phyloP scores from a whole-genome alignment of 2,329 filamentous ascomycete species.

The Penicillium sp. region DNA sequence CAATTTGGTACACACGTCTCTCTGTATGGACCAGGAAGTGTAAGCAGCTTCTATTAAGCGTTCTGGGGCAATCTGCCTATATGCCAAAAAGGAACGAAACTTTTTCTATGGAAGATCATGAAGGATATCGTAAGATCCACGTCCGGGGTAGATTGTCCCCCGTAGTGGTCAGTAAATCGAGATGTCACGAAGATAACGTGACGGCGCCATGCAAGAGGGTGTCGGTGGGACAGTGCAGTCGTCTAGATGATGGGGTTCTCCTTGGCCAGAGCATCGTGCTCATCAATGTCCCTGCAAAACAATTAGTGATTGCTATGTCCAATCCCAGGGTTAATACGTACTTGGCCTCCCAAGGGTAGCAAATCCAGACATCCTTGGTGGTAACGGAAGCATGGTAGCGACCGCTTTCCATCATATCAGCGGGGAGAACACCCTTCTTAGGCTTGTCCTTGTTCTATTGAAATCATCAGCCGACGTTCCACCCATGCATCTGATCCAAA shows the following conservation, averaged over 20 bases:
- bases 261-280: conserved; percentile 75
- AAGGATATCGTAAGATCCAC: conserved; percentile 26
- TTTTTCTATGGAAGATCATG: conserved; percentile 25
- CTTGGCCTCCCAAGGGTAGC: conserved; percentile 96
- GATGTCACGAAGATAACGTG: conserved; percentile 10
- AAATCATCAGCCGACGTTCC: conserved; percentile 10
- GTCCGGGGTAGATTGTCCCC: conserved; percentile 1
- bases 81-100: conserved; percentile 7
- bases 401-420: conserved; percentile 70
- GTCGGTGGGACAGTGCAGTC: conserved; percentile 17
- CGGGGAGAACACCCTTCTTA: conserved; percentile 86
- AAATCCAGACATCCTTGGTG: conserved; percentile 95
- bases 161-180: conserved; percentile 10
- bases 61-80: conserved; percentile 1
- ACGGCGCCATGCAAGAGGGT: conserved; percentile 20
- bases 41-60: neutral
- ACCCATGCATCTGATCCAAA: conserved; percentile 21
- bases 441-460: conserved; percentile 89
- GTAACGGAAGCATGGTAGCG: conserved; percentile 86
- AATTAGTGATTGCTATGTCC: conserved; percentile 23
- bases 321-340: conserved; percentile 39
- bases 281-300: conserved; percentile 71
- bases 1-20: too few relatives aligned
- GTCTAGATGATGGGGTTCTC: conserved; percentile 39
- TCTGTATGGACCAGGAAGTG: neutral